A percentile compares a stretch with the other conserved stretches of the same genome.
phyloP scores from a whole-genome alignment of 2,329 filamentous ascomycete species.

The Calonectria naviculata region DNA sequence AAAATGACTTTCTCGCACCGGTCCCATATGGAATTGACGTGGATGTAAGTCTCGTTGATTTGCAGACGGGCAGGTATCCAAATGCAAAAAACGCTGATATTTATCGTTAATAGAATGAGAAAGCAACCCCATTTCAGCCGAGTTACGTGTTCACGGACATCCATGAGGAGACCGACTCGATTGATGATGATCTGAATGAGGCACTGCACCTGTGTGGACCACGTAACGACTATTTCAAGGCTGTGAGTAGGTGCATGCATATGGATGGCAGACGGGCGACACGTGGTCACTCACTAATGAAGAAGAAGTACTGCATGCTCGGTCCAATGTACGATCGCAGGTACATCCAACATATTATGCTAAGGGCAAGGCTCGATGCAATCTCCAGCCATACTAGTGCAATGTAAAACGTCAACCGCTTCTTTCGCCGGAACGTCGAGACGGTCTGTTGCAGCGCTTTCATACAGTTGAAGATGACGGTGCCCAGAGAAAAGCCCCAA shows the following conservation, averaged over 20 bases:
- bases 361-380: conserved; percentile 31
- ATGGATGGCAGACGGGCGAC: neutral
- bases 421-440: conserved; percentile 26
- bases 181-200: conserved; percentile 65
- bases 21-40: conserved; percentile 60
- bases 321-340: conserved; percentile 34
- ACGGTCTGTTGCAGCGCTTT: conserved; percentile 34
- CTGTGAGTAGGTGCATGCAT: conserved; percentile 24
- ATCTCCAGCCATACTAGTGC: conserved; percentile 34
- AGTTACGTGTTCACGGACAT: conserved; percentile 44
- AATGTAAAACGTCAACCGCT: conserved; percentile 33
- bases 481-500: conserved; percentile 37
- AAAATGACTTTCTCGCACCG: conserved; percentile 60
- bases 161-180: conserved; percentile 57
- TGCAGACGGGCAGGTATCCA: conserved; percentile 61
- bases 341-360: conserved; percentile 36
- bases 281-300: conserved; percentile 33
- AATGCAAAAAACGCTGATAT: conserved; percentile 60
- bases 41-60: conserved; percentile 48
- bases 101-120: conserved; percentile 54
- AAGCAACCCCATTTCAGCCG: conserved; percentile 56
- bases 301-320: conserved; percentile 44
- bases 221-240: conserved; percentile 37
- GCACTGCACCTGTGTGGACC: conserved; percentile 51
- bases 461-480: conserved; percentile 34